Conservation (phyloP, 805 yeast species). For the Brettanomyces sp. region DNA sequence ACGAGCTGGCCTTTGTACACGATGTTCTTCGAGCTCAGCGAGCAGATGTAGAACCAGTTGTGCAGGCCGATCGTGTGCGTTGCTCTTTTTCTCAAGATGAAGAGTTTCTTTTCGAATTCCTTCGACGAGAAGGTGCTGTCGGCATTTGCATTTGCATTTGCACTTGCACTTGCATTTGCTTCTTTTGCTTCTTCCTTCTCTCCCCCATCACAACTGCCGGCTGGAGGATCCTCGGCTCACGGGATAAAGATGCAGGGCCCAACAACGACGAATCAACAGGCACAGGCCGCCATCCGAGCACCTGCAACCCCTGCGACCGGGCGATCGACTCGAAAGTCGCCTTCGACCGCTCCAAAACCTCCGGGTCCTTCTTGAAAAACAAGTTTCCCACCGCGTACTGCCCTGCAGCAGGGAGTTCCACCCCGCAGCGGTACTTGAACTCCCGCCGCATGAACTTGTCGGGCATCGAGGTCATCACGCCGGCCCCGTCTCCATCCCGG, state of each 20-base stretch:
- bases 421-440: slow-evolving; percentile 59
- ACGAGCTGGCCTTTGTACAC: slow-evolving; percentile 97
- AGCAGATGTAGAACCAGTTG: slow-evolving; percentile 96
- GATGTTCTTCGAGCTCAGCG: slow-evolving; percentile 77
- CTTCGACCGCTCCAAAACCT: slow-evolving; percentile 60
- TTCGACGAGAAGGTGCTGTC: neutral
- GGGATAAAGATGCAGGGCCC: slow-evolving; percentile 88
- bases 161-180: slow-evolving; percentile 4
- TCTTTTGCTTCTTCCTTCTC: slow-evolving; percentile 28
- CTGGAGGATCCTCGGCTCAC: slow-evolving; percentile 87
- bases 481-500: slow-evolving; percentile 98
- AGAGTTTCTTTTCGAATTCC: slow-evolving; percentile 73
- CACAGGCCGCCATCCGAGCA: slow-evolving; percentile 90
- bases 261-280: slow-evolving; percentile 91
- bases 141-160: slow-evolving; percentile 1
- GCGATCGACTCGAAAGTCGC: slow-evolving; percentile 79
- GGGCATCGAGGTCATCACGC: slow-evolving; percentile 87
- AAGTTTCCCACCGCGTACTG: slow-evolving; percentile 94
- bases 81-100: slow-evolving; percentile 79
- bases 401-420: slow-evolving; percentile 66
- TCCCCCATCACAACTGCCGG: slow-evolving; percentile 68
- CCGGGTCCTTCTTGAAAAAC: slow-evolving; percentile 81
- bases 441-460: slow-evolving; percentile 82
- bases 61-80: slow-evolving; percentile 87
- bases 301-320: slow-evolving; percentile 60